A percentile compares a stretch with the other conserved stretches of the same genome.
Conservation (phyloP, 768 basidiomycete genomes). For the Tricholoma bakamatsutake region DNA sequence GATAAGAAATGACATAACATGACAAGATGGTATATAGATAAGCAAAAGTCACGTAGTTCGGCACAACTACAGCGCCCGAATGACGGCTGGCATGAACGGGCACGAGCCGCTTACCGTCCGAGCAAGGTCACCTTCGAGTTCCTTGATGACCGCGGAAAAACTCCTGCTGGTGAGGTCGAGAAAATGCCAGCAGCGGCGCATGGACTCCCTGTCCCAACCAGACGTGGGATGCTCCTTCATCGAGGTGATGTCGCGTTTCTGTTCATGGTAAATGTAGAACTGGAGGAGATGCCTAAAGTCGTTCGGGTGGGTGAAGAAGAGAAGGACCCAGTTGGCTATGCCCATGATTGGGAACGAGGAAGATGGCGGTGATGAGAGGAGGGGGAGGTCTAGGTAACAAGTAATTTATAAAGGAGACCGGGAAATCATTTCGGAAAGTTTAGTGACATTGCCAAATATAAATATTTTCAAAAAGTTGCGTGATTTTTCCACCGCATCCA, state of each 20-base stretch:
- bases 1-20: background rate
- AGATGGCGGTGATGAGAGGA: background rate
- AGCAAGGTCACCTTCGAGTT: conserved; percentile 92
- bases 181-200: conserved; percentile 88
- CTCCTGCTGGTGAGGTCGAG: conserved; percentile 85
- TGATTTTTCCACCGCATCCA: conserved; percentile 8
- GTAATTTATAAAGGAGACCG: background rate
- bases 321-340: conserved; percentile 51
- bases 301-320: conserved; percentile 71
- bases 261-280: conserved; percentile 78
- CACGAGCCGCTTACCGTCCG: conserved; percentile 61
- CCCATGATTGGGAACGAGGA: conserved; percentile 35
- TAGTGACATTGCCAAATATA: no score
- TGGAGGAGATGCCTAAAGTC: conserved; percentile 84
- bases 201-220: conserved; percentile 80
- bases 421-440: background rate
- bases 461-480: conserved; percentile 2
- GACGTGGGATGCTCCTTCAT: conserved; percentile 70
- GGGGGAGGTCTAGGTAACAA: background rate
- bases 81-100: background rate
- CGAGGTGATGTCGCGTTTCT: conserved; percentile 76
- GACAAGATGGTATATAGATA: background rate
- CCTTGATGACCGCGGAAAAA: conserved; percentile 92
- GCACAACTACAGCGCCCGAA: background rate
- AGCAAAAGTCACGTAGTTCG: background rate